Percentiles rank a stretch among this genome's conserved stretches.
Conservation (phyloP, 2,329 filamentous ascomycete genomes). For the Tolypocladium pustulatum region DNA sequence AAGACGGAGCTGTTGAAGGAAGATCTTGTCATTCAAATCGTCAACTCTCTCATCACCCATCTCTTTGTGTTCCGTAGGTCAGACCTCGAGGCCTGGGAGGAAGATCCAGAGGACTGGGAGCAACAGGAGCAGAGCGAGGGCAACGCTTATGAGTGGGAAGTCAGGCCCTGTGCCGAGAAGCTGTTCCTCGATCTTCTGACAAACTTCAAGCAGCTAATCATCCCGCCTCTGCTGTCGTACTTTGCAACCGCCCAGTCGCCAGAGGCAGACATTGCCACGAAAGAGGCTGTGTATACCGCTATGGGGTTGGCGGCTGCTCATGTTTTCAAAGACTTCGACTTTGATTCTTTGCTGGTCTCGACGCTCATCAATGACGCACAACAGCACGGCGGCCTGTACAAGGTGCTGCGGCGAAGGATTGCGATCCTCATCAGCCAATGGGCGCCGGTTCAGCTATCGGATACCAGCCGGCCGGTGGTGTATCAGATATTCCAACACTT, state of each 20-base stretch:
- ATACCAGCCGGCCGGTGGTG: constrained; percentile 58
- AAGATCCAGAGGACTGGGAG: constrained; percentile 94
- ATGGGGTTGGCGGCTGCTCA: constrained; percentile 78
- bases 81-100: constrained; percentile 86
- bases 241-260: constrained; percentile 68
- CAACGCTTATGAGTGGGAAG: constrained; percentile 83
- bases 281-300: constrained; percentile 90
- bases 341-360: constrained; percentile 65
- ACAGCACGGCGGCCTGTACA: constrained; percentile 49
- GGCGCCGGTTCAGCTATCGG: constrained; percentile 67
- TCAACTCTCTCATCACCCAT: constrained; percentile 73
- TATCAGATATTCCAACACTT: constrained; percentile 88
- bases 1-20: constrained; percentile 66
- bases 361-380: constrained; percentile 75
- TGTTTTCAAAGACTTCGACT: constrained; percentile 65
- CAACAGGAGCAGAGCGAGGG: constrained; percentile 75
- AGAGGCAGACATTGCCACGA: constrained; percentile 61
- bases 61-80: constrained; percentile 80
- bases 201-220: constrained; percentile 74
- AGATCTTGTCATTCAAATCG: constrained; percentile 68
- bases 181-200: constrained; percentile 85
- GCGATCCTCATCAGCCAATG: constrained; percentile 85
- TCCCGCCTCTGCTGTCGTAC: constrained; percentile 69
- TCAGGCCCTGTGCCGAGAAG: constrained; percentile 87
- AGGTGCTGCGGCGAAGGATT: constrained; percentile 76